phyloP scores from a whole-genome alignment of 139 green algal genomes.

The Mesostigma viride region DNA sequence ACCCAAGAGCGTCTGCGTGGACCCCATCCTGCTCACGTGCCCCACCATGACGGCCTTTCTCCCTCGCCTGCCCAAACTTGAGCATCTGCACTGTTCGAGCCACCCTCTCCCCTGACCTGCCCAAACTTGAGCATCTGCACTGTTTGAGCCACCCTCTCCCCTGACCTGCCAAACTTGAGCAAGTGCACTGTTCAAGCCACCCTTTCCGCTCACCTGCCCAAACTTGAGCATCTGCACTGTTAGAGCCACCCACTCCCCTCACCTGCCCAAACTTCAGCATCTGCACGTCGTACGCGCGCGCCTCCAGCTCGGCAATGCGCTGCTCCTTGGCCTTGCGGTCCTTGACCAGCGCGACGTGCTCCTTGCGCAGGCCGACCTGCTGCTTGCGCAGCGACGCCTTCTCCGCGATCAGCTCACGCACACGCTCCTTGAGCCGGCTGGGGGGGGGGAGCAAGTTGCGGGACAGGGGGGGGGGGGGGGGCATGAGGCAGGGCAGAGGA shows the following conservation, averaged over 20 bases:
- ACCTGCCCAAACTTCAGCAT: conserved; percentile 62
- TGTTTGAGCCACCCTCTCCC: not conserved
- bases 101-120: not conserved
- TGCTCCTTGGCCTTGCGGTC: conserved; percentile 43
- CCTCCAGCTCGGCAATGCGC: conserved; percentile 52
- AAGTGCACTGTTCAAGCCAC: not conserved
- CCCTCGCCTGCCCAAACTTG: not conserved
- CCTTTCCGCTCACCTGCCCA: conserved; percentile 20
- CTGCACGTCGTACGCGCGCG: conserved; percentile 52
- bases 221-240: conserved; percentile 69
- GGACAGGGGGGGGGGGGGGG: too few relatives aligned
- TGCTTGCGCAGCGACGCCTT: conserved; percentile 41
- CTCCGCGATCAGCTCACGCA: conserved; percentile 51
- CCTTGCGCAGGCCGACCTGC: conserved; percentile 47
- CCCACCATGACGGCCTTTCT: not conserved
- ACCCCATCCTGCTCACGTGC: too few relatives aligned
- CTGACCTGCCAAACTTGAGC: not conserved
- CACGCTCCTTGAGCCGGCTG: conserved; percentile 37
- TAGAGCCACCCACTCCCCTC: conserved; percentile 15
- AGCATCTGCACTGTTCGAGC: not conserved
- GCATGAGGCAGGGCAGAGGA: not conserved
- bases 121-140: not conserved
- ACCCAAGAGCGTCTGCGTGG: too few relatives aligned
- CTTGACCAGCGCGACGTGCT: conserved; percentile 47
- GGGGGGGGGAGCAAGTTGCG: not conserved